Base-by-base conservation (phyloP, 2,329 filamentous ascomycete species). In the Botrytis medusae region DNA sequence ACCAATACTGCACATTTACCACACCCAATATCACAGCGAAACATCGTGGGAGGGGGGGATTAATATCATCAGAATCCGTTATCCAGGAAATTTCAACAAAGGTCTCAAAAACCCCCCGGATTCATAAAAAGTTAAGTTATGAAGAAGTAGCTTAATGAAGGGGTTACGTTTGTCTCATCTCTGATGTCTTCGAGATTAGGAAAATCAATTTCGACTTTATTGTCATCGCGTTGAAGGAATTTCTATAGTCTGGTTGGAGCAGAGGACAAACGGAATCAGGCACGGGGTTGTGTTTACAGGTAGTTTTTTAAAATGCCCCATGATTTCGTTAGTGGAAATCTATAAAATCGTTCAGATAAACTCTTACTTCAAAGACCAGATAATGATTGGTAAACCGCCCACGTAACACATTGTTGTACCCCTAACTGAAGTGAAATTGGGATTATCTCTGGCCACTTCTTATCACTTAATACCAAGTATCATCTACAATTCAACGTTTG, bases 401-500 rank as follows among this genome's bases (percentile, higher is more conserved):
- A 63, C 6, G 46, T 44, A 22, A 44, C 22, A 9, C 14, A 54
- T 40, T 4, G 1, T 40, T 68, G 16, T 40, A 68, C 6, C 29
- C 29, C n/a, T 29, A 54, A 29, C 7, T 57, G 10, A 54, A n/a
- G 42, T 42, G 1, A 57, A 29, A 57, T 57, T 57, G 34, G 25
- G 57, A 40, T 42, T 20, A 14, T 32, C 14, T 10, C 25, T 29
- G n/a, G 51, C 59, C n/a, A 57, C 34, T 37, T 60, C 40, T 68
- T 25, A 22, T 57, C 18, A 9, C 18, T 32, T 2, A 16, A 20
- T 29, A 1, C 34, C 37, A n/a, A 9, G 20, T 32, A 4, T 44
- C 37, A 25, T 57, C 65, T 69, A 69, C 8, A n/a, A 25, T 18
- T 60, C 62, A 8, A 32, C 16, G 75, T 72, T 72, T 74, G 74